A percentile compares a stretch with the other conserved stretches of the same genome.
phyloP scores from a whole-genome alignment of 257 asterid genomes.

The Phtheirospermum japonicum region DNA sequence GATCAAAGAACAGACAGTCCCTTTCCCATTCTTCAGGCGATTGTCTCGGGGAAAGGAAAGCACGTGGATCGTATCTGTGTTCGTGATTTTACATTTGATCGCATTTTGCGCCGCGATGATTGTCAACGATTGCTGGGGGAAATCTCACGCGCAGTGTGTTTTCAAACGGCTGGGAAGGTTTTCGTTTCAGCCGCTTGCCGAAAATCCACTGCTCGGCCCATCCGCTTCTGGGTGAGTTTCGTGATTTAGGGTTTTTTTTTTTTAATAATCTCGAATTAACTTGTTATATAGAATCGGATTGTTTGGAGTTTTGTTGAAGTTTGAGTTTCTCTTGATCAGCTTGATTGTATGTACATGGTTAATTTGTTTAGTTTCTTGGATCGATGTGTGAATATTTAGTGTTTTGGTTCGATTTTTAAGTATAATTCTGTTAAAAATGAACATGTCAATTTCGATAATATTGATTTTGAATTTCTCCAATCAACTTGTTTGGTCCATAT shows the following conservation, averaged over 20 bases:
- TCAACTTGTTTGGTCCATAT: neutral
- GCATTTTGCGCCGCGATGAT: constrained; percentile 65
- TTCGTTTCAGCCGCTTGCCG: constrained; percentile 79
- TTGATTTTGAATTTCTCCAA: neutral
- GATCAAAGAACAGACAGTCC: constrained; percentile 46
- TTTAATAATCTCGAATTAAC: neutral
- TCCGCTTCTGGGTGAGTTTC: constrained; percentile 74
- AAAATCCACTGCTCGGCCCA: constrained; percentile 90
- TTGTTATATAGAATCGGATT: neutral
- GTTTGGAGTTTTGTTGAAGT: neutral
- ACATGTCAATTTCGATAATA: neutral
- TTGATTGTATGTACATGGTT: neutral
- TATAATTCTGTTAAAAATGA: neutral
- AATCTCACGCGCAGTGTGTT: constrained; percentile 61
- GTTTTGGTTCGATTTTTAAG: neutral
- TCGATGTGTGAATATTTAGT: neutral
- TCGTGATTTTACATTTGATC: constrained; percentile 67
- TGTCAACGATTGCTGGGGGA: constrained; percentile 70
- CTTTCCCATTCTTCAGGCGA: constrained; percentile 72
- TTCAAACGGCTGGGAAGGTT: constrained; percentile 58
- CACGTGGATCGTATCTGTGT: constrained; percentile 71
- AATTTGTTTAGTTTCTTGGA: constrained; percentile 2
- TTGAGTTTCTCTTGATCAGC: neutral
- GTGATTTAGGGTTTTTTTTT: neutral
- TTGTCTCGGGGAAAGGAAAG: constrained; percentile 59